Conservation (phyloP, 2,329 filamentous ascomycete genomes). For the Xylaria sp. region DNA sequence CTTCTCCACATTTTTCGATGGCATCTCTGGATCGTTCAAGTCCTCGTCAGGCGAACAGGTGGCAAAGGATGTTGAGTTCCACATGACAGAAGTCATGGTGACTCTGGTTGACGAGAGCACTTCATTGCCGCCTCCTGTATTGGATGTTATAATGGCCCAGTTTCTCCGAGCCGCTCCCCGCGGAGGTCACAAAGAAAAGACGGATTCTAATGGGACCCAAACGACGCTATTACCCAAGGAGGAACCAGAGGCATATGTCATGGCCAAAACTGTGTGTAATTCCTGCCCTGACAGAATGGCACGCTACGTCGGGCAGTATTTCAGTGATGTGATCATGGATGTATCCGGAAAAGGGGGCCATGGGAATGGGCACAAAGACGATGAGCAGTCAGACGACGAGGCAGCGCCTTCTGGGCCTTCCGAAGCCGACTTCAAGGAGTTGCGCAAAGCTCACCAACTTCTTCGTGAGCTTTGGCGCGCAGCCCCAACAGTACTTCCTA, state of each 20-base stretch:
- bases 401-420: conserved; percentile 70
- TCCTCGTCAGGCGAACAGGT: conserved; percentile 81
- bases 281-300: conserved; percentile 93
- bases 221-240: conserved; percentile 86
- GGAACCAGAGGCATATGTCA: conserved; percentile 91
- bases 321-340: conserved; percentile 95
- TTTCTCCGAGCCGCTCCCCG: conserved; percentile 88
- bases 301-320: conserved; percentile 93
- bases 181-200: conserved; percentile 67
- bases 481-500: conserved; percentile 85
- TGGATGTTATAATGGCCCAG: conserved; percentile 94
- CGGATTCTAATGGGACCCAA: conserved; percentile 76
- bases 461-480: conserved; percentile 95
- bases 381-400: conserved; percentile 72
- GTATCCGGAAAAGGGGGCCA: conserved; percentile 71
- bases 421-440: conserved; percentile 85
- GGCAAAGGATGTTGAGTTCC: conserved; percentile 91
- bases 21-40: conserved; percentile 81
- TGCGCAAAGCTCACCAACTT: conserved; percentile 88
- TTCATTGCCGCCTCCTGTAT: conserved; percentile 80
- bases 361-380: conserved; percentile 66
- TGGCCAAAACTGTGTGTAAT: conserved; percentile 95
- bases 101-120: conserved; percentile 87
- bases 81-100: conserved; percentile 86
- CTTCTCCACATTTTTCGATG: conserved; percentile 92